Evolutionary conservation across 805 yeast genomes (phyloP), one percentile per base, ranked within the genome.

Genomic region (Schizosaccharomyces cryophilus): DNA sequence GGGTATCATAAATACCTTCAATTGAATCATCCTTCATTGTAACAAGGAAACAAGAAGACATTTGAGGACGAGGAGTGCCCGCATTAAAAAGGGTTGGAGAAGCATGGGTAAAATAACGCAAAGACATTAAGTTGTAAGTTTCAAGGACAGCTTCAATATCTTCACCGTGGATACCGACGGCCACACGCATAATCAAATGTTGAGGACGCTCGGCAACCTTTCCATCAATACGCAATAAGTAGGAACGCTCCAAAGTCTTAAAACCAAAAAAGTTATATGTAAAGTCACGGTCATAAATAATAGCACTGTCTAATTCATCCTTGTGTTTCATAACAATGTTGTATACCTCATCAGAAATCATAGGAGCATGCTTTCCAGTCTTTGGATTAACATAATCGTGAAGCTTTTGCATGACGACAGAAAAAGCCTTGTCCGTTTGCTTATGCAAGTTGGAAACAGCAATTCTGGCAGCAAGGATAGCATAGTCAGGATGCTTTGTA

Each of bases 401-500:
- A 66, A 90, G 76, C 62, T 83, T 83, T 63, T 78, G 78, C 61
- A 85, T 74, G 59, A 87, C 95, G 66, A 81, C 82, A 48, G 94
- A 83, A 67, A 85, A 90, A 68, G 78, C 84, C 72, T 85, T 85
- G 63, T 87, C 85, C 61, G 96, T 89, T 74, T 88, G 95, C 74
- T 89, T 89, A 76, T 90, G 96, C 69, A 93, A 77, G 72, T 87
- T 87, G 54, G 96, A 86, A 61, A 93, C 83, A 24, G 97, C 96
- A 64, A 90, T 84, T 75, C 98, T 83, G 42, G 97, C 96, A 61
- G 96, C 65, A 31, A 67, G 77, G 54, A 83, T 81, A 31, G 96
- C 96, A 68, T 90, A 89, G 74, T 93, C 97, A n/a, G 97, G 97
- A 72, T 90, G 97, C 64, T 86, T 80, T 13, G 97, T 90, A 63